phyloP scores from a whole-genome alignment of 140 eudicot genomes.

The Anethum foeniculum region DNA sequence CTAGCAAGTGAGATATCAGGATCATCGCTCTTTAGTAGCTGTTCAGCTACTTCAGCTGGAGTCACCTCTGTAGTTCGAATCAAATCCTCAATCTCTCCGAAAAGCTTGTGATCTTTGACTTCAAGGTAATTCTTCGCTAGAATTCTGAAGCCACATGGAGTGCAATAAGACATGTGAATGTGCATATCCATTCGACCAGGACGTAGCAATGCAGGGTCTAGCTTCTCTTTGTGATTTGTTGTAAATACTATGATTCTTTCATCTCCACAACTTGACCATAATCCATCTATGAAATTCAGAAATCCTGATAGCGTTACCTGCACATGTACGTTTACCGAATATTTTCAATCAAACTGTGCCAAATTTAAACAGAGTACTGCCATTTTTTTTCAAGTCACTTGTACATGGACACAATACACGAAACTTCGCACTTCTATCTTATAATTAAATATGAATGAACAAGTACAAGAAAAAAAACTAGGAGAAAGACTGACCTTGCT shows the following conservation, averaged over 20 bases:
- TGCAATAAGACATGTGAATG: conserved; percentile 3
- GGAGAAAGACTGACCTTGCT: background rate
- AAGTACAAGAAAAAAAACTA: background rate
- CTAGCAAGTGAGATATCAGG: conserved; percentile 2
- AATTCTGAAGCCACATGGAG: background rate
- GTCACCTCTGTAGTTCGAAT: background rate
- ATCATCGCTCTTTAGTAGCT: background rate
- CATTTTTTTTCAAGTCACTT: too few species aligned
- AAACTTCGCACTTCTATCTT: too few species aligned
- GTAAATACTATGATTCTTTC: background rate
- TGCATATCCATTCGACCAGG: background rate
- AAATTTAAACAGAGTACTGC: too few species aligned
- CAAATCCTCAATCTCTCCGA: background rate
- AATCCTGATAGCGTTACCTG: background rate
- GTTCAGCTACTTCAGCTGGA: conserved; percentile 7
- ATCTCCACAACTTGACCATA: background rate
- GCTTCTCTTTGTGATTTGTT: background rate
- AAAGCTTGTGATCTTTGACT: background rate
- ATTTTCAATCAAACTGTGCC: background rate
- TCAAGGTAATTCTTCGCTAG: background rate
- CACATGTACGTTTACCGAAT: background rate
- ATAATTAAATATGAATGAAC: background rate
- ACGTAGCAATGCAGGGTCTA: background rate
- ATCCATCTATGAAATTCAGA: background rate
- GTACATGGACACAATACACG: too few species aligned